A percentile compares a stretch with the other conserved stretches of the same genome.
Evolutionary conservation across 78 protist genomes (phyloP).

Genomic region (Creolimax fragrantissima): DNA sequence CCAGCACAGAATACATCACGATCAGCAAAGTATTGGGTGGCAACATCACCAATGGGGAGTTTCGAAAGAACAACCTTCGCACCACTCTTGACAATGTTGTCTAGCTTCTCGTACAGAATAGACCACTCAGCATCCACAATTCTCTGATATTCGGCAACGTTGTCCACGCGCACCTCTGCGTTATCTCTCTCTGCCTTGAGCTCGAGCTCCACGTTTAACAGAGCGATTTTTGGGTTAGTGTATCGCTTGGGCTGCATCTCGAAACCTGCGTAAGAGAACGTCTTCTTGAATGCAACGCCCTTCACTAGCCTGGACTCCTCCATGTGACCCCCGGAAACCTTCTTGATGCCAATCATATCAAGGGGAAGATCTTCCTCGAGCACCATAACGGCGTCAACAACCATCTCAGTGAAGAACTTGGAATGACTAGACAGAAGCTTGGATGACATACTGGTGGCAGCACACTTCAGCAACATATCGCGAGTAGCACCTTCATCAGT

Average conservation of each 20-base stretch:
- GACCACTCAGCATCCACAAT: slow-evolving; percentile 97
- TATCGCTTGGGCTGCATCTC: slow-evolving; percentile 98
- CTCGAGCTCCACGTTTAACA: slow-evolving; percentile 98
- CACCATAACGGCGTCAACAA: slow-evolving; percentile 86
- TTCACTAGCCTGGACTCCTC: slow-evolving; percentile 88
- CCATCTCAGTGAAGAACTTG: slow-evolving; percentile 89
- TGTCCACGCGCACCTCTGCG: slow-evolving; percentile 89
- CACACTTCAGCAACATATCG: slow-evolving; percentile 78
- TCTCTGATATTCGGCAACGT: slow-evolving; percentile 67
- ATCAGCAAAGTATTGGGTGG: slow-evolving; percentile 99
- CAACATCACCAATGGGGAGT: slow-evolving; percentile 99
- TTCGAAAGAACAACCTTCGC: slow-evolving; percentile 93
- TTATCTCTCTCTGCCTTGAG: slow-evolving; percentile 94
- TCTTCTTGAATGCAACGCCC: slow-evolving; percentile 99
- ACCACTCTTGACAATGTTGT: slow-evolving; percentile 80
- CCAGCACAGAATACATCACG: slow-evolving; percentile 98
- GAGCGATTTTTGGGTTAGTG: slow-evolving; percentile 76
- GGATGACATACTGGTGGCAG: slow-evolving; percentile 92
- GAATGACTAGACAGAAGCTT: slow-evolving; percentile 82
- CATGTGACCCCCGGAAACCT: slow-evolving; percentile 72
- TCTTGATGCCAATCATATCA: slow-evolving; percentile 92
- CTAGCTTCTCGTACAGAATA: slow-evolving; percentile 95
- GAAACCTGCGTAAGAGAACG: slow-evolving; percentile 98
- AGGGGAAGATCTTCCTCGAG: slow-evolving; percentile 65
- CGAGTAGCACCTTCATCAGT: slow-evolving; percentile 16